Evolutionary conservation across 164 flowering plant species (phyloP).

Genomic region (Taxillus chinensis): DNA sequence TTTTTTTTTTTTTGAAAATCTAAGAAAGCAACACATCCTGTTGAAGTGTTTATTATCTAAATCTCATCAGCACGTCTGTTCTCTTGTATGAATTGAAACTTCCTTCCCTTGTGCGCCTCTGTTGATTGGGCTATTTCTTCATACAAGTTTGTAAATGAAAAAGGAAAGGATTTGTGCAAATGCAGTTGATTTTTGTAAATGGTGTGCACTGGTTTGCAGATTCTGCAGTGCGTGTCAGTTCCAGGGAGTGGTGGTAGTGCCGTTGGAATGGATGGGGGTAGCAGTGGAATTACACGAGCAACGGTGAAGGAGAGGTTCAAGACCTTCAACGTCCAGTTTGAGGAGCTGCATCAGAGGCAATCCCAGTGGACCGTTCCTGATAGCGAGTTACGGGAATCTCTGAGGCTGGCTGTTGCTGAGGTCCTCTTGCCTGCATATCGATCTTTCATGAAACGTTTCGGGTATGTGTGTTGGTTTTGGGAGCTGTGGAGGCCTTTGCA

Average conservation of each 20-base stretch:
- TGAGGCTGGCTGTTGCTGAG: constrained; percentile 94
- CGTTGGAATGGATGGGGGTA: constrained; percentile 38
- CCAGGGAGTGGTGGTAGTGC: constrained; percentile 64
- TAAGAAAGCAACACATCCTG: too few relatives aligned
- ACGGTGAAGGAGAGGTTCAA: constrained; percentile 41
- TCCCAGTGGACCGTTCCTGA: constrained; percentile 99
- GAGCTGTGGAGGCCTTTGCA: not conserved
- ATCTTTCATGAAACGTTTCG: constrained; percentile 82
- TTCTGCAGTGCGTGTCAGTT: constrained; percentile 61
- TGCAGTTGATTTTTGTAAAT: not conserved
- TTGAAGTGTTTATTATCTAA: too few relatives aligned
- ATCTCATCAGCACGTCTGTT: too few relatives aligned
- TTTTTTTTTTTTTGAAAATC: too few relatives aligned
- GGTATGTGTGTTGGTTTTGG: constrained; percentile 25
- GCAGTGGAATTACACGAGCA: constrained; percentile 72
- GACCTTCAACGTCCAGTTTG: constrained; percentile 73
- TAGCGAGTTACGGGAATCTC: constrained; percentile 79
- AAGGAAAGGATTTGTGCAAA: not conserved
- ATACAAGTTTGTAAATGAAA: too few relatives aligned
- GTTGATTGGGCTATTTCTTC: too few relatives aligned
- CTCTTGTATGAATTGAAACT: too few relatives aligned
- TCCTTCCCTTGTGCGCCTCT: too few relatives aligned
- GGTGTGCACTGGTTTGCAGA: constrained; percentile 31
- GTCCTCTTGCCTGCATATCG: constrained; percentile 90
- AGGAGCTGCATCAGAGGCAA: constrained; percentile 93